Base-by-base conservation (phyloP, 176 grass and related monocot genomes). In the Chrysopogon serrulatus region DNA sequence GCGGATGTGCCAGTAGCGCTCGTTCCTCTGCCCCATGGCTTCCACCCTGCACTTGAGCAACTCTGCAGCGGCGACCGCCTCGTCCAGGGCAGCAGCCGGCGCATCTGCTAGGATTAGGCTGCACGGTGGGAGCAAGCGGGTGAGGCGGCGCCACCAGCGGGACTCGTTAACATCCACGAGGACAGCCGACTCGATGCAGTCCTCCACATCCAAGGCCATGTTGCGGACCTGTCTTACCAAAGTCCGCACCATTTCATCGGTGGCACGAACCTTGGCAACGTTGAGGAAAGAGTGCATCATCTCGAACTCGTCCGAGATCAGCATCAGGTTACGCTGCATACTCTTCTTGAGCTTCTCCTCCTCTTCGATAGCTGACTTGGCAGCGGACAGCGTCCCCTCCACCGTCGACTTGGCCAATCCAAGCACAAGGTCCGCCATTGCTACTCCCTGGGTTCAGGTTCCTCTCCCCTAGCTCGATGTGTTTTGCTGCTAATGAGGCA, bases 241-340 rank as follows among this genome's bases (percentile, higher is more conserved):
- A 23, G 84, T 79, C 45, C 75, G 60, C 9, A 34, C 53, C 75
- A 86, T 56, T 17, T 63, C 35, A 16, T 79, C 45, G 3, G n/a
- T 34, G 10, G 41, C 1, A 9, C 54, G 66, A 1, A 39, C 53
- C 15, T 79, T 57, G 16, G 53, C 54, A 8, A 21, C 51, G 8
- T 23, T 65, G 32, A 86, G 68, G 31, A 86, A 87, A 0, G 85
- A 68, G 7, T 47, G 36, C 85, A 87, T 87, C 85, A 81, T 87
- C 8, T 86, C 54, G 7, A 86, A 73, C 53, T 86, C 84, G 24
- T 59, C 76, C 0, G 53, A 31, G 41, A 86, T 86, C 10, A 86
- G 35, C 40, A 79, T 12, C 3, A 79, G 53, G 5, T 86, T 41
- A 0, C n/a, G 45, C 35, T 81, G 60, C 47, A 54, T 9, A 2